Conservation (phyloP, 441 rosid genomes). For the Macaranga tanarius region DNA sequence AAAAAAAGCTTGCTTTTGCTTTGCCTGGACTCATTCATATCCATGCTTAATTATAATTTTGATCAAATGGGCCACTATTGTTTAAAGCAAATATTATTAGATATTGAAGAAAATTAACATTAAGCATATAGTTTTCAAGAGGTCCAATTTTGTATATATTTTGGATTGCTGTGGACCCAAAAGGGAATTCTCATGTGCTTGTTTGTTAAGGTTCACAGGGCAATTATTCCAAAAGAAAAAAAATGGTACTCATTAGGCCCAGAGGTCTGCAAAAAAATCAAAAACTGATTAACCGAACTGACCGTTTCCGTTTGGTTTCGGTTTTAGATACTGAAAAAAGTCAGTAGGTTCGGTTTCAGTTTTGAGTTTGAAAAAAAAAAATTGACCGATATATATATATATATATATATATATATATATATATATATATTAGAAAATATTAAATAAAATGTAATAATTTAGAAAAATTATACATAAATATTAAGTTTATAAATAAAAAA, state of each 20-base stretch:
- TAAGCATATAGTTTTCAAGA: not conserved
- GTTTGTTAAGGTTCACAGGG: constrained; percentile 15
- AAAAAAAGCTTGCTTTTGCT: not conserved
- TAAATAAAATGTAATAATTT: no score
- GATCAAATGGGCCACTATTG: not conserved
- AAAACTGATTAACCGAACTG: no score
- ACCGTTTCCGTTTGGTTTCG: no score
- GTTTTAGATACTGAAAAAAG: no score
- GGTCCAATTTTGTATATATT: not conserved
- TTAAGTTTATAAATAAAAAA: no score
- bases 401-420: no score
- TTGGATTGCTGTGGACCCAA: constrained; percentile 13
- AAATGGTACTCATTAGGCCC: constrained; percentile 2
- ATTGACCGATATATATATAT: no score
- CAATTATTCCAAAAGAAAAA: constrained; percentile 11
- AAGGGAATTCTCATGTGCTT: constrained; percentile 22
- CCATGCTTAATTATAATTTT: not conserved
- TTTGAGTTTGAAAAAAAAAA: no score
- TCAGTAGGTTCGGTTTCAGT: no score
- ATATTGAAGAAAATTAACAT: not conserved
- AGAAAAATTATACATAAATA: no score
- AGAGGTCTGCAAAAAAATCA: no score
- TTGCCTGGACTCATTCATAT: not conserved
- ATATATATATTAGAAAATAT: no score
- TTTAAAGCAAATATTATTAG: not conserved